A percentile compares a stretch with the other conserved stretches of the same genome.
Conservation (phyloP, 2,329 filamentous ascomycete species). For the Colletotrichum spaethianum region DNA sequence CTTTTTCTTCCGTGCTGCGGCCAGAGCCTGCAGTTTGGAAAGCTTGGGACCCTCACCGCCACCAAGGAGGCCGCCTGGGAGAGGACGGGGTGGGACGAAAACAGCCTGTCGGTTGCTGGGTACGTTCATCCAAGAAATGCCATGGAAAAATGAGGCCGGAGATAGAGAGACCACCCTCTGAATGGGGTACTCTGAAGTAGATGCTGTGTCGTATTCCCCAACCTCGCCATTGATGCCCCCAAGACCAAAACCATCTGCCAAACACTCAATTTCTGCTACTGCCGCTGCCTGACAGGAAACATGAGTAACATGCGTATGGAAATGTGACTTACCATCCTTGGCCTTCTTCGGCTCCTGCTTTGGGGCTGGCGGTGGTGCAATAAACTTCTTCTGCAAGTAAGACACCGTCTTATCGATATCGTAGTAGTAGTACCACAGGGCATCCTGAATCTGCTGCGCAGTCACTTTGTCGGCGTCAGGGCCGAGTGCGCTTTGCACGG, state of each 20-base stretch:
- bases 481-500: constrained; percentile 78
- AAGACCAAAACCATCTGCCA: constrained; percentile 40
- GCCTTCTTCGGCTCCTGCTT: constrained; percentile 60
- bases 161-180: constrained; percentile 43
- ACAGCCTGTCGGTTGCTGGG: constrained; percentile 76
- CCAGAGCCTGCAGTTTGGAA: constrained; percentile 92
- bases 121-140: constrained; percentile 87
- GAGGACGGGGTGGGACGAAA: constrained; percentile 68
- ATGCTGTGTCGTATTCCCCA: constrained; percentile 4
- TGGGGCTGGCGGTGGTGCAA: constrained; percentile 57
- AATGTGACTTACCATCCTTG: constrained; percentile 57
- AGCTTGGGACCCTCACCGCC: constrained; percentile 79
- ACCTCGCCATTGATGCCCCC: constrained; percentile 16
- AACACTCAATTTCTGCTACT: constrained; percentile 43
- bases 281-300: constrained; percentile 29
- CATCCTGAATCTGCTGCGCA: constrained; percentile 82
- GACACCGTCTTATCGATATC: constrained; percentile 88
- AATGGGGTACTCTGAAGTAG: constrained; percentile 37
- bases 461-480: constrained; percentile 69
- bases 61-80: constrained; percentile 80
- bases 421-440: constrained; percentile 96
- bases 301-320: constrained; percentile 18
- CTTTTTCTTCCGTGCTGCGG: constrained; percentile 88
- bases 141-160: constrained; percentile 78
- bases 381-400: constrained; percentile 80